Evolutionary conservation across 164 flowering plant species (phyloP).

Genomic region (Magnolia officinalis): DNA sequence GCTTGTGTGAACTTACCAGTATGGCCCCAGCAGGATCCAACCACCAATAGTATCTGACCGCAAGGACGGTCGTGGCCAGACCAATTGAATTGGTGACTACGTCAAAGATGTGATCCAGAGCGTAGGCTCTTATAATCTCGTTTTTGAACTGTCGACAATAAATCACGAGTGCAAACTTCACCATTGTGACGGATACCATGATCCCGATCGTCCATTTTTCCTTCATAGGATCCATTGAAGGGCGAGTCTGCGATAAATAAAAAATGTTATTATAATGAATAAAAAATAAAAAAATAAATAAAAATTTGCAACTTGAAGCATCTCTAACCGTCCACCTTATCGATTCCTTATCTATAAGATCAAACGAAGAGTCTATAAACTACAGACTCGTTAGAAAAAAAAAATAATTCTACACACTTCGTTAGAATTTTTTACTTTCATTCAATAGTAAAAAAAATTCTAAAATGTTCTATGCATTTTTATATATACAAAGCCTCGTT

Average conservation of each 20-base stretch:
- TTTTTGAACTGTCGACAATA: slow-evolving; percentile 69
- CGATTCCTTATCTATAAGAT: too few relatives aligned
- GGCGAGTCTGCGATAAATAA: neutral
- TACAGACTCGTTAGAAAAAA: too few relatives aligned
- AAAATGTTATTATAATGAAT: too few relatives aligned
- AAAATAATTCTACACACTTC: too few relatives aligned
- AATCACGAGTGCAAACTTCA: slow-evolving; percentile 61
- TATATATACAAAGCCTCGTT: too few relatives aligned
- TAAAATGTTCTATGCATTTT: too few relatives aligned
- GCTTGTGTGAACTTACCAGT: slow-evolving; percentile 35
- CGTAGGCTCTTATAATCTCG: slow-evolving; percentile 72
- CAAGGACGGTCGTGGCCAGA: slow-evolving; percentile 58
- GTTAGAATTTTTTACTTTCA: too few relatives aligned
- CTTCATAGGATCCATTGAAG: slow-evolving; percentile 21
- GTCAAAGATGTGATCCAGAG: slow-evolving; percentile 81
- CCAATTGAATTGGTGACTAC: slow-evolving; percentile 78
- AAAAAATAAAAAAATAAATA: too few relatives aligned
- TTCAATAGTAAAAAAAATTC: too few relatives aligned
- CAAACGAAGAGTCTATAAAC: too few relatives aligned
- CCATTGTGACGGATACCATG: slow-evolving; percentile 64
- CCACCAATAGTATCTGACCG: slow-evolving; percentile 60
- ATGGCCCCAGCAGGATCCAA: slow-evolving; percentile 83
- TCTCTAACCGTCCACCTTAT: too few relatives aligned
- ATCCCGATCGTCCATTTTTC: slow-evolving; percentile 84
- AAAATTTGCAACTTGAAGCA: too few relatives aligned